These are phyloP conservation scores for Fusarium sp. DNA, from an alignment of 2,329 filamentous ascomycete species.

Conservation along the genomic window DNA sequence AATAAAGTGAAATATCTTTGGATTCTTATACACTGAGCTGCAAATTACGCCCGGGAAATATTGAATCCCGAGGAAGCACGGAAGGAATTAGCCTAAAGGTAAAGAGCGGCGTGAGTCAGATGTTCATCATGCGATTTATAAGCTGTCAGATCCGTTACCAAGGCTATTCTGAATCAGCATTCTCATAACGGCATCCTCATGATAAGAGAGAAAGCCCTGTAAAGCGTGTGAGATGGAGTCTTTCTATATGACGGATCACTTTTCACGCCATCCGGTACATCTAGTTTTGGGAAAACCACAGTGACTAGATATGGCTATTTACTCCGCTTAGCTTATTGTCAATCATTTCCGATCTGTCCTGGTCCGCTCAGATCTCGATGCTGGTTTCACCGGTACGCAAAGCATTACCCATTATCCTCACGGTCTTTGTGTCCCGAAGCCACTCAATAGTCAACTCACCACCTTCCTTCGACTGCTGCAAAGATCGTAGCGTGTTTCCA, in stretches of 20 bases:
- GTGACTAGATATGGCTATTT: not conserved
- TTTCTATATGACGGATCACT: rapidly evolving
- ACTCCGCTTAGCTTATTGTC: rapidly evolving
- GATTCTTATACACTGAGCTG: rapidly evolving
- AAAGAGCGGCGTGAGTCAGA: not conserved
- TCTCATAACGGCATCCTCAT: not conserved
- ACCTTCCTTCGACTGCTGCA: slow-evolving; percentile 11
- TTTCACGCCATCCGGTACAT: rapidly evolving
- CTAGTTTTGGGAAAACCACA: not conserved
- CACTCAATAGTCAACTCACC: slow-evolving; percentile 7
- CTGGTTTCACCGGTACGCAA: not conserved
- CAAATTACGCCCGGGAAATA: rapidly evolving
- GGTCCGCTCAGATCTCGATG: not conserved
- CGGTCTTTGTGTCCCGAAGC: not conserved
- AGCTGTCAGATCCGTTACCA: not conserved
- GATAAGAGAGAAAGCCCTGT: rapidly evolving
- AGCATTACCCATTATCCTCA: slow-evolving; percentile 7
- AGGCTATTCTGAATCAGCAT: not conserved
- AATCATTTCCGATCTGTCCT: rapidly evolving
- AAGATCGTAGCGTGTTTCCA: not conserved
- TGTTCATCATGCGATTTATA: not conserved
- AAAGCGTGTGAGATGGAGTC: rapidly evolving
- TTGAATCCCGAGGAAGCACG: rapidly evolving
- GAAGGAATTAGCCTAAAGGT: not conserved
- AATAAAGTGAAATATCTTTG: rapidly evolving